A percentile compares a stretch with the other conserved stretches of the same genome.
These are phyloP conservation scores for Eryngium alpinum DNA, from an alignment of 140 eudicot genomes.

Conservation along the genomic window DNA sequence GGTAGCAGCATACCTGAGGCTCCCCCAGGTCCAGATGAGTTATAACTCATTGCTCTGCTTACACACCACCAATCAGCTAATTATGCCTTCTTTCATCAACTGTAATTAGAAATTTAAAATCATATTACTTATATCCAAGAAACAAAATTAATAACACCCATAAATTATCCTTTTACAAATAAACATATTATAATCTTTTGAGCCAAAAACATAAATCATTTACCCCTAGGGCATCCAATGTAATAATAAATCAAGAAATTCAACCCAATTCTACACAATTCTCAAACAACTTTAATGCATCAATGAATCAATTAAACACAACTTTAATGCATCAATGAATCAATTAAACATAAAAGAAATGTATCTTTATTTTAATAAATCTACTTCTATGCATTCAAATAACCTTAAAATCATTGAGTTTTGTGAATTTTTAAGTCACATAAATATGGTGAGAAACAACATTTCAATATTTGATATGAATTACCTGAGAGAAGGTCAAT, in stretches of 20 bases:
- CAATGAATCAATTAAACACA: neutral
- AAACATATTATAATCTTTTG: neutral
- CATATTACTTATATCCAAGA: neutral
- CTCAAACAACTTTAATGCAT: neutral
- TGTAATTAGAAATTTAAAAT: neutral
- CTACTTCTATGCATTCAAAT: too few species aligned
- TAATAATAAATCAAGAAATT: neutral
- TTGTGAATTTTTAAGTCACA: neutral
- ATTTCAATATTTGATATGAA: neutral
- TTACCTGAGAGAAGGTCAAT: neutral
- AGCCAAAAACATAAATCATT: neutral
- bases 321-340: neutral
- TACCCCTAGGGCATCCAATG: neutral
- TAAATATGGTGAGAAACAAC: neutral
- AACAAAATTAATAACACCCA: neutral
- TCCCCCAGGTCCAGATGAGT: neutral
- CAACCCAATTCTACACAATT: neutral
- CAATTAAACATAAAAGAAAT: neutral
- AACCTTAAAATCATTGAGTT: neutral
- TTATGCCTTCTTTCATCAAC: slow-evolving; percentile 3
- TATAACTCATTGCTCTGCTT: slow-evolving; percentile 40
- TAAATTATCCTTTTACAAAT: neutral
- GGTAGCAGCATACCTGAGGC: slow-evolving; percentile 14
- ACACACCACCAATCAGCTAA: slow-evolving; percentile 26
- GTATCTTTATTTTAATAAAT: neutral